Base-by-base conservation (phyloP, 441 rosid genomes). In the Arabidopsis hybrid region DNA sequence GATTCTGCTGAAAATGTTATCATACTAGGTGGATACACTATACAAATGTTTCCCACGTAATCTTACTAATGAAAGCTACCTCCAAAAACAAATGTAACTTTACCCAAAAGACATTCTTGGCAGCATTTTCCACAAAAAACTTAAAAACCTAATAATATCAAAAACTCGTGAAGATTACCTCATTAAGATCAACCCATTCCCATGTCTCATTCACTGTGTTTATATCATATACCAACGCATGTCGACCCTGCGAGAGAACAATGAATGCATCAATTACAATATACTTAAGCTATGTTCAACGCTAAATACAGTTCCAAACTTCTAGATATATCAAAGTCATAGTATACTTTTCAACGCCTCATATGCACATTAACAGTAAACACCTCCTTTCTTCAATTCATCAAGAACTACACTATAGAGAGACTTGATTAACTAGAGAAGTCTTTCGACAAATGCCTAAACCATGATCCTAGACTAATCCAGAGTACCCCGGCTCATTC, bases 121-220 rank as follows among this genome's bases (percentile, higher is more conserved):
- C 66, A 60, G 31, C 8, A 59, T 36, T 56, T 36, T 26, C 26
- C 38, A 60, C 14, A 29, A n/a, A 36, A 18, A 26, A 8, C 14
- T 60, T 13, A 21, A 6, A 3, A 1, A 47, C 16, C 60, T n/a
- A 49, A 21, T 7, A 26, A 29, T 5, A 7, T 21, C 2, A 13
- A 31, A 73, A 51, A 32, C 73, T 45, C 12, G 57, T 38, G 42
- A 39, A 40, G 14, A 40, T 57, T 83, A 95, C 99, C 87, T 91
- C 98, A 74, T 89, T 89, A 67, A 95, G 92, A 79, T 95, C 83
- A 73, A 91, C 97, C 98, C 93, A 91, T 73, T 95, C 98, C 97
- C 93, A 92, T 11, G 99, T 87, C 77, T 88, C 97, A 69, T 81
- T 86, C 56, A 77, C 72, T 2, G 91, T 80, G 77, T 81, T 67